Conservation (phyloP, 176 grass and related monocot genomes). For the Zizania latifolia region DNA sequence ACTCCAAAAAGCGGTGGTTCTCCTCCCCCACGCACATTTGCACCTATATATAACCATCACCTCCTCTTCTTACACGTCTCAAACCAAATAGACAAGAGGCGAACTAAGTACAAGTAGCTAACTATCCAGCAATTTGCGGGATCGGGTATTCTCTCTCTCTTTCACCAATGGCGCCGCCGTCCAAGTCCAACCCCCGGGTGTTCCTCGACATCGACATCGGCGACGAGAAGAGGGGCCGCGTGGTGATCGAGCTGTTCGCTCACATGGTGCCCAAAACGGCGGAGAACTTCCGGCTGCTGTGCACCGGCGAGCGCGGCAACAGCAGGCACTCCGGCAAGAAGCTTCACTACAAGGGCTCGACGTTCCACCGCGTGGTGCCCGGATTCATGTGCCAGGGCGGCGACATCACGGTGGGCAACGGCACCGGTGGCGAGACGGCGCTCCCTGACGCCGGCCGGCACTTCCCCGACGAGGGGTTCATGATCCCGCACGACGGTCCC, state of each 20-base stretch:
- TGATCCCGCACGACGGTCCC: conserved; percentile 14
- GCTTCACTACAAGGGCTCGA: conserved; percentile 36
- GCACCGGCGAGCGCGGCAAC: conserved; percentile 29
- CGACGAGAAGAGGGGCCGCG: background rate
- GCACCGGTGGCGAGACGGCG: conserved; percentile 49
- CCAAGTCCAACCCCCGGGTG: conserved; percentile 26
- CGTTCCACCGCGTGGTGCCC: conserved; percentile 54
- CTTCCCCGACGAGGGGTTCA: conserved; percentile 41
- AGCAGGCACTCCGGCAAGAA: background rate
- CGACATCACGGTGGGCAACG: conserved; percentile 43
- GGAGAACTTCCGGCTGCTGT: conserved; percentile 52
- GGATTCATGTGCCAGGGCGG: conserved; percentile 66
- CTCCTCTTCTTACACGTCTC: background rate
- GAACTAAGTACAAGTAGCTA: background rate
- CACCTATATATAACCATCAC: conserved; percentile 14
- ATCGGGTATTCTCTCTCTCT: background rate
- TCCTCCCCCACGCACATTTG: background rate
- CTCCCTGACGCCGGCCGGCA: background rate
- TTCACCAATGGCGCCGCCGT: background rate
- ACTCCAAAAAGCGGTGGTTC: background rate
- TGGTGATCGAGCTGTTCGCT: conserved; percentile 41
- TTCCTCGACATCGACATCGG: conserved; percentile 36
- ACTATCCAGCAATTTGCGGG: too few species aligned
- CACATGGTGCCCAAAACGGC: conserved; percentile 31
- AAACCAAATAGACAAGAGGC: background rate